These are phyloP conservation scores for Avena sativa DNA, from an alignment of 176 grass and related monocot species.

Conservation along the genomic window DNA sequence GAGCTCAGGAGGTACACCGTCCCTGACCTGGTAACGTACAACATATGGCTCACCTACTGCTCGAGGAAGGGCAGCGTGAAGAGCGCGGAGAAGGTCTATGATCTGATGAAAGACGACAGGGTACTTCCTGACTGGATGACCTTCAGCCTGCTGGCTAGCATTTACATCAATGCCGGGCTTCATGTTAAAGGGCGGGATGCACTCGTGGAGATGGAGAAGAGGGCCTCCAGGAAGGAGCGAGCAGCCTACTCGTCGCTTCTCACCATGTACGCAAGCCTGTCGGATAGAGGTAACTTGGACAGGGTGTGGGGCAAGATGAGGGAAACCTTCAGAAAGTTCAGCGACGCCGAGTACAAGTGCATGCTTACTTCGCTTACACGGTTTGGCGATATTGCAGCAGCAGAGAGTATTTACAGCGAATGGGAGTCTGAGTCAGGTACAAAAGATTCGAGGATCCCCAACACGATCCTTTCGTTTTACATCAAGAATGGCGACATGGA, in stretches of 20 bases:
- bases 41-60: constrained; percentile 76
- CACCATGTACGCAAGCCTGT: constrained; percentile 65
- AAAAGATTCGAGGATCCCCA: constrained; percentile 62
- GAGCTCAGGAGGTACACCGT: constrained; percentile 63
- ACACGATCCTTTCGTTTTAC: constrained; percentile 77
- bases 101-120: constrained; percentile 60
- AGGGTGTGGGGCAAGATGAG: constrained; percentile 74
- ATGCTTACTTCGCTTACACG: constrained; percentile 80
- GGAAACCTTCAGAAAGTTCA: constrained; percentile 63
- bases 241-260: constrained; percentile 67
- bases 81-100: constrained; percentile 55
- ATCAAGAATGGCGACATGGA: constrained; percentile 64
- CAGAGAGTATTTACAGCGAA: constrained; percentile 55
- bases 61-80: constrained; percentile 63
- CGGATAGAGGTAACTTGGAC: constrained; percentile 71
- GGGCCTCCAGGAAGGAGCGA: constrained; percentile 59
- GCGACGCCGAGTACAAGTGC: constrained; percentile 76
- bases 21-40: constrained; percentile 76
- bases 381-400: constrained; percentile 60
- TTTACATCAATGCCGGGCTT: constrained; percentile 65
- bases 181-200: constrained; percentile 62
- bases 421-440: constrained; percentile 67
- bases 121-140: constrained; percentile 77
- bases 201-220: constrained; percentile 76
- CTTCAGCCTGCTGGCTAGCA: constrained; percentile 71